Evolutionary conservation across 495 filamentous ascomycete species (phyloP).

Genomic region (Podospora australis): DNA sequence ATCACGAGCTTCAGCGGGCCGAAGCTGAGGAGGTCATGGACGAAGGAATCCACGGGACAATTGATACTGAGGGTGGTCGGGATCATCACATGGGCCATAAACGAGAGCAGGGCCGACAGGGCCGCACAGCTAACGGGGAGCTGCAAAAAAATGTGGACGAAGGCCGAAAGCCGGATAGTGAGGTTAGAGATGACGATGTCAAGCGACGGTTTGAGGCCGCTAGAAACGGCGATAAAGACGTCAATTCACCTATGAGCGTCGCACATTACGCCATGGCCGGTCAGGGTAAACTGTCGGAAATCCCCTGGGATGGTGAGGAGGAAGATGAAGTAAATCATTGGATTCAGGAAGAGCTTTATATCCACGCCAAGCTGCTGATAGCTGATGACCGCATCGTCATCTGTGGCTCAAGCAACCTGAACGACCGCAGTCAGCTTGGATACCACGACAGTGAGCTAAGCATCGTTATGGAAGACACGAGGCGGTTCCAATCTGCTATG

Average conservation of each 20-base stretch:
- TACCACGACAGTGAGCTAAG: slow-evolving; percentile 88
- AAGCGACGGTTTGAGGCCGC: slow-evolving; percentile 61
- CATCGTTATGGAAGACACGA: slow-evolving; percentile 84
- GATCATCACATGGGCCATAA: slow-evolving; percentile 36
- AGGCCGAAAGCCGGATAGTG: slow-evolving; percentile 51
- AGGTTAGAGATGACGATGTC: slow-evolving; percentile 39
- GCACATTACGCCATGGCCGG: slow-evolving; percentile 76
- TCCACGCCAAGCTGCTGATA: slow-evolving; percentile 84
- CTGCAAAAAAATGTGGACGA: slow-evolving; percentile 40
- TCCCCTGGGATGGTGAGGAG: slow-evolving; percentile 60
- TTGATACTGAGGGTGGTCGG: slow-evolving; percentile 36
- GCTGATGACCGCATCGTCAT: slow-evolving; percentile 76
- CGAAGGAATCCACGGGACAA: slow-evolving; percentile 57
- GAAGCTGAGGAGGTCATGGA: slow-evolving; percentile 82
- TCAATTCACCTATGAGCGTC: slow-evolving; percentile 57
- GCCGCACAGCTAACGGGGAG: slow-evolving; percentile 30
- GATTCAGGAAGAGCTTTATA: slow-evolving; percentile 90
- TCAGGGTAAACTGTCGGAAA: slow-evolving; percentile 57
- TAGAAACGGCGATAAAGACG: slow-evolving; percentile 36
- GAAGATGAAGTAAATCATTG: slow-evolving; percentile 77
- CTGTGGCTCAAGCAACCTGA: slow-evolving; percentile 86
- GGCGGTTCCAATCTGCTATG: slow-evolving; percentile 68
- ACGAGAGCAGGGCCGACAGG: slow-evolving; percentile 35
- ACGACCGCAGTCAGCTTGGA: slow-evolving; percentile 87
- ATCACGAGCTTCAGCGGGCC: slow-evolving; percentile 77